phyloP scores from a whole-genome alignment of 2,329 filamentous ascomycete genomes.

The Penicillium sp. region DNA sequence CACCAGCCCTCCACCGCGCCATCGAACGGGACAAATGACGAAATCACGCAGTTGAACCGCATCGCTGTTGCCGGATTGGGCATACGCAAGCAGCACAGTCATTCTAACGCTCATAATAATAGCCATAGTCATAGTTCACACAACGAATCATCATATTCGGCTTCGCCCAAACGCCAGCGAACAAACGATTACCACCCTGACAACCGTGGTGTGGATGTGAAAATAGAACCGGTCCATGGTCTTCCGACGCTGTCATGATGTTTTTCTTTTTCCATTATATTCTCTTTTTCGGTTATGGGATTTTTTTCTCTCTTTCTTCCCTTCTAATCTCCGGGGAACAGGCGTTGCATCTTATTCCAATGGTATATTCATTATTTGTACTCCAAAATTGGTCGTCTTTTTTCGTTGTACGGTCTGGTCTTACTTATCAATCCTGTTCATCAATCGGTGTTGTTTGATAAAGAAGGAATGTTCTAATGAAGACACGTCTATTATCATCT shows the following conservation, averaged over 20 bases:
- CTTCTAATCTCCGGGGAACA: not conserved
- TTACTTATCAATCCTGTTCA: not conserved
- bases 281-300: not conserved
- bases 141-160: not conserved
- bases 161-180: not conserved
- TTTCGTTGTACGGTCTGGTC: not conserved
- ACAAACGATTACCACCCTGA: not conserved
- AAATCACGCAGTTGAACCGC: conserved; percentile 40
- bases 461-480: not conserved
- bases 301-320: not conserved
- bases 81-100: conserved; percentile 37
- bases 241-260: not conserved
- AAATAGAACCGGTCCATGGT: not conserved
- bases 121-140: not conserved
- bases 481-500: not conserved
- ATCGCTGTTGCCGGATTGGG: conserved; percentile 42
- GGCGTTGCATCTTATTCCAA: not conserved
- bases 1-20: conserved; percentile 13
- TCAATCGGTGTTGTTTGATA: not conserved
- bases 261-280: not conserved
- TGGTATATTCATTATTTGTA: not conserved
- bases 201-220: not conserved
- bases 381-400: not conserved
- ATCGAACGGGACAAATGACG: conserved; percentile 25
- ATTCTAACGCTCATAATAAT: not conserved